Conservation (phyloP, 306 rosid genomes). For the Malus fusca region DNA sequence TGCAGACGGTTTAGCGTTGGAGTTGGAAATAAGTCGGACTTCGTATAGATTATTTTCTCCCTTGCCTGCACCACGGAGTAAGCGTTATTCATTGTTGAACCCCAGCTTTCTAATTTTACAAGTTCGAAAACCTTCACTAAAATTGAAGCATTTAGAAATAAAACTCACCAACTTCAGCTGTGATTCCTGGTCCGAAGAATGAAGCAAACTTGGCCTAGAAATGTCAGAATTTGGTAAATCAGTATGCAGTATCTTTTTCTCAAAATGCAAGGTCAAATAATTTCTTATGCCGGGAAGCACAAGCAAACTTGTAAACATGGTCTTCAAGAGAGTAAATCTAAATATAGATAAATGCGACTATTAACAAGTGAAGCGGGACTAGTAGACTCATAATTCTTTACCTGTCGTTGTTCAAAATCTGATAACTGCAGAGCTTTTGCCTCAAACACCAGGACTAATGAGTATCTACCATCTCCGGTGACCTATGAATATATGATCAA, state of each 20-base stretch:
- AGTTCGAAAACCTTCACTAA: not conserved
- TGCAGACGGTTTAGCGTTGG: slow-evolving; percentile 39
- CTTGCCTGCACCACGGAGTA: slow-evolving; percentile 47
- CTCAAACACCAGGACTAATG: slow-evolving; percentile 68
- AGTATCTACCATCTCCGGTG: slow-evolving; percentile 68
- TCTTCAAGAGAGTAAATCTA: not conserved
- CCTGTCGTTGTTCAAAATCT: slow-evolving; percentile 94
- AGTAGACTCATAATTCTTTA: slow-evolving; percentile 7
- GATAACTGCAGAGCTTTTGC: slow-evolving; percentile 71
- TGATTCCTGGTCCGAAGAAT: slow-evolving; percentile 89
- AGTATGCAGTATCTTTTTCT: slow-evolving; percentile 3
- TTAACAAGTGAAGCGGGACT: not conserved
- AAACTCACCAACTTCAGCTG: slow-evolving; percentile 88
- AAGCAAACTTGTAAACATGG: not conserved
- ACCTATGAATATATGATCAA: slow-evolving; percentile 43
- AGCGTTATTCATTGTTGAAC: not conserved
- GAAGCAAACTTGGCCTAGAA: slow-evolving; percentile 79
- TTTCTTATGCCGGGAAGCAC: not conserved
- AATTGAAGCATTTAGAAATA: not conserved
- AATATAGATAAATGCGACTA: not conserved
- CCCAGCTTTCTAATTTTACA: not conserved
- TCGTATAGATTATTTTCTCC: slow-evolving; percentile 61
- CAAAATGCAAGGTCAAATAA: not conserved
- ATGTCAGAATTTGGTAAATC: slow-evolving; percentile 1
- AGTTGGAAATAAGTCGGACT: slow-evolving; percentile 71